Conservation (phyloP, 441 rosid genomes). For the Corymbia citriodora region DNA sequence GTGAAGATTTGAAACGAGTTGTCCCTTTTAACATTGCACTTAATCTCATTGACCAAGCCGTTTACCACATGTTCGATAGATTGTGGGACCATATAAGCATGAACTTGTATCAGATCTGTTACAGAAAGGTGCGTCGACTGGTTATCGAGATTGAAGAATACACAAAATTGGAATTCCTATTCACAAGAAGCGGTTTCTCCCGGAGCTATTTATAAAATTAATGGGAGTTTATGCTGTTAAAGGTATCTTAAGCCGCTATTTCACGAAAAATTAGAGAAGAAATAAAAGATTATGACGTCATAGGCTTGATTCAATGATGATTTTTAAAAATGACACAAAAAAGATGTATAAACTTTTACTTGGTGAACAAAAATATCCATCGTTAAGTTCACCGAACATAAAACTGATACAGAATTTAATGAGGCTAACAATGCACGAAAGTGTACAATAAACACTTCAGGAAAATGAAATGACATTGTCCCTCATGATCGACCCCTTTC, state of each 20-base stretch:
- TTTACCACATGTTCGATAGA: neutral
- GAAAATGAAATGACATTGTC: neutral
- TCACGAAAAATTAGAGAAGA: neutral
- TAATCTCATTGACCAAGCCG: neutral
- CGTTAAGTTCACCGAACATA: neutral
- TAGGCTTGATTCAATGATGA: neutral
- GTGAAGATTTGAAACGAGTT: neutral
- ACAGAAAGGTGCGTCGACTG: neutral
- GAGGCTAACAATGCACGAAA: fast-evolving
- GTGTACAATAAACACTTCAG: neutral
- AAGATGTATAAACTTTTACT: neutral
- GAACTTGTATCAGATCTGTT: neutral
- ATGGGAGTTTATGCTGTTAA: neutral
- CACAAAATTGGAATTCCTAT: neutral
- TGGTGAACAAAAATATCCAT: neutral
- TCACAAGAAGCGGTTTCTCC: neutral
- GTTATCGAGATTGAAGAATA: neutral
- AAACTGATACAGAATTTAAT: neutral
- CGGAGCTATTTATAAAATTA: neutral
- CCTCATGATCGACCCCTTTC: neutral
- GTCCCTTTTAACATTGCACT: neutral
- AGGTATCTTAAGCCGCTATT: neutral
- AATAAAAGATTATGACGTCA: neutral
- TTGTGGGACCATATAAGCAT: neutral
- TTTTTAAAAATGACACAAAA: neutral